Evolutionary conservation across 345 rosid genomes (phyloP), one percentile per base, ranked within the genome.

Genomic region (Syzygium grande): DNA sequence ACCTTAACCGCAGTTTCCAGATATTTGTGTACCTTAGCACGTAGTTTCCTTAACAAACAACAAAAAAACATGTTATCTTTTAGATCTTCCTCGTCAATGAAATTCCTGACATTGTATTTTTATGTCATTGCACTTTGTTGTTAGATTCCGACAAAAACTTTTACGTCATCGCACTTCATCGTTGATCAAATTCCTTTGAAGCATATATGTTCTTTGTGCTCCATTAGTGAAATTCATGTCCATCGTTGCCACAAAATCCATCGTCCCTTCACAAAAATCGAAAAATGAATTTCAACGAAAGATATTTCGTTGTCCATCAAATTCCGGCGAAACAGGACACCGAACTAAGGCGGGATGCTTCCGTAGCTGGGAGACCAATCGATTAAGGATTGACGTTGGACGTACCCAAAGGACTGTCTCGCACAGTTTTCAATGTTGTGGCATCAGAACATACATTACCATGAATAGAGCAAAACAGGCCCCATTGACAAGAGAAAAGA

Each of bases 111-210:
- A 61, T 25, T 25, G 1, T 58, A 6, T 59, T 11, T 59, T 58
- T 59, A 25, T 3, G 14, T 59, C 12, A 59, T 27, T 0, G 5
- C 0, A 0, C 30, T 59, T 59, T 59, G 0, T 5, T 7, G 0
- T 59, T 27, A 59, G 30, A 27, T 59, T 59, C 0, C 30, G 27
- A 25, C 0, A 25, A 1, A 11, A 2, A 3, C 12, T 27, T 13
- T 0, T n/a, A n/a, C 3, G 13, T 61, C 30, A 5, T 61, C 0
- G 9, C 13, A 61, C 15, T n/a, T 61, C 34, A 2, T 5, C 0
- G 7, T 61, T 0, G 34, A n/a, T 61, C 8, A n/a, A n/a, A 27
- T n/a, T 61, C 0, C 29, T 9, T n/a, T 0, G 34, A n/a, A 11
- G 73, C 29, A 0, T 13, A 3, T 61, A 4, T 61, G 73, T n/a